phyloP scores from a whole-genome alignment of 1,139 yeast genomes.

The Diutina neorugosa region DNA sequence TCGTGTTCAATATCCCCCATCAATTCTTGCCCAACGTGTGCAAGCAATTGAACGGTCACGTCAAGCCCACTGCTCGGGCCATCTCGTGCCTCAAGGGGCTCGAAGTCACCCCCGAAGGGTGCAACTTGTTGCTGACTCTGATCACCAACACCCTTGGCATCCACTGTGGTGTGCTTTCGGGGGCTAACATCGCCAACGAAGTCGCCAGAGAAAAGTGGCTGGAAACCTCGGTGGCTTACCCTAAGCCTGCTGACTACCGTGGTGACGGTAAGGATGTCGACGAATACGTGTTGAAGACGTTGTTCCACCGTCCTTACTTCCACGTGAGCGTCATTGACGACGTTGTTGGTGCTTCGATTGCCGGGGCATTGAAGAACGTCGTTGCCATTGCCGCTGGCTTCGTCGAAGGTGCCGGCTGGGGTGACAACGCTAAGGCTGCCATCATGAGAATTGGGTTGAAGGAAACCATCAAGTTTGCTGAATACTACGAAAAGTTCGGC shows the following conservation, averaged over 20 bases:
- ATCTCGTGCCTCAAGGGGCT: slow-evolving; percentile 38
- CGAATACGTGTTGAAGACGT: slow-evolving; percentile 25
- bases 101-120: slow-evolving; percentile 33
- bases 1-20: slow-evolving; percentile 37
- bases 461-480: slow-evolving; percentile 28
- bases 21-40: slow-evolving; percentile 32
- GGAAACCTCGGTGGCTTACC: slow-evolving; percentile 37
- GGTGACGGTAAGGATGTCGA: slow-evolving; percentile 35
- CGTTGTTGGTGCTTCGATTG: slow-evolving; percentile 38
- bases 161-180: slow-evolving; percentile 34
- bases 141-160: slow-evolving; percentile 34
- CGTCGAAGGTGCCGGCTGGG: slow-evolving; percentile 40
- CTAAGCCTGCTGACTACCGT: slow-evolving; percentile 24
- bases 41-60: slow-evolving; percentile 25
- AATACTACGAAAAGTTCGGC: slow-evolving; percentile 6
- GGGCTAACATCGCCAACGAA: slow-evolving; percentile 38
- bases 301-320: slow-evolving; percentile 37
- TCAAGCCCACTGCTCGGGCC: slow-evolving; percentile 28
- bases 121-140: slow-evolving; percentile 30
- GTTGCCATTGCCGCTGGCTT: slow-evolving; percentile 39
- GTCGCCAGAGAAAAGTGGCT: slow-evolving; percentile 38
- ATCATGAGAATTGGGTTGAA: slow-evolving; percentile 36
- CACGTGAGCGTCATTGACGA: slow-evolving; percentile 36
- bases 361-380: slow-evolving; percentile 37
- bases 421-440: slow-evolving; percentile 40